Conservation (phyloP, 768 basidiomycete genomes). For the Xerocomellus intermedius region DNA sequence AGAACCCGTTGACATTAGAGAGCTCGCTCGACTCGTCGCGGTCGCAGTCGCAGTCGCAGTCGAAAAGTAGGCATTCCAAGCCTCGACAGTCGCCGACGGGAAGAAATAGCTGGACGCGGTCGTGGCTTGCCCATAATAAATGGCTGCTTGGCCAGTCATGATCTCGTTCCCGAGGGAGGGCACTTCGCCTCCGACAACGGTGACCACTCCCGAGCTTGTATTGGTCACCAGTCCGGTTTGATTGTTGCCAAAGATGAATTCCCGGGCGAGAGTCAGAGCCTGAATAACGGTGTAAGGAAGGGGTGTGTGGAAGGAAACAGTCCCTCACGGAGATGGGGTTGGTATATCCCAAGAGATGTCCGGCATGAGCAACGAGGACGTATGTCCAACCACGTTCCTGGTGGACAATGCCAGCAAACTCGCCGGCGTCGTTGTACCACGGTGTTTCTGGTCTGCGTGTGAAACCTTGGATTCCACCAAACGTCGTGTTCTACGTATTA, state of each 20-base stretch:
- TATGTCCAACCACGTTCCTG: slow-evolving; percentile 67
- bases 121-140: slow-evolving; percentile 50
- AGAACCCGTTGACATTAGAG: background rate
- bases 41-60: slow-evolving; percentile 37
- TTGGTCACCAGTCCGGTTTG: slow-evolving; percentile 52
- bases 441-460: slow-evolving; percentile 63
- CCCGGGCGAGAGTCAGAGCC: slow-evolving; percentile 59
- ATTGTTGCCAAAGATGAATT: slow-evolving; percentile 69
- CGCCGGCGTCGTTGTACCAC: slow-evolving; percentile 56
- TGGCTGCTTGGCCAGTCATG: slow-evolving; percentile 52
- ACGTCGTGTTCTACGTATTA: slow-evolving; percentile 64
- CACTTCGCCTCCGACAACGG: slow-evolving; percentile 50
- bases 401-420: slow-evolving; percentile 65
- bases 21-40: background rate
- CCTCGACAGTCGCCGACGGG: slow-evolving; percentile 53
- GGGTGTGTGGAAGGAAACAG: background rate
- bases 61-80: slow-evolving; percentile 53
- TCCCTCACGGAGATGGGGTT: slow-evolving; percentile 45
- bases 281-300: slow-evolving; percentile 20
- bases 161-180: slow-evolving; percentile 43
- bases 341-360: slow-evolving; percentile 36
- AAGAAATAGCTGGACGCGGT: slow-evolving; percentile 52
- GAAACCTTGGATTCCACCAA: slow-evolving; percentile 75
- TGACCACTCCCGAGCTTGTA: slow-evolving; percentile 19
- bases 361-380: slow-evolving; percentile 37